phyloP scores from a whole-genome alignment of 2,329 filamentous ascomycete genomes.

The Pestalotiopsis sp. region DNA sequence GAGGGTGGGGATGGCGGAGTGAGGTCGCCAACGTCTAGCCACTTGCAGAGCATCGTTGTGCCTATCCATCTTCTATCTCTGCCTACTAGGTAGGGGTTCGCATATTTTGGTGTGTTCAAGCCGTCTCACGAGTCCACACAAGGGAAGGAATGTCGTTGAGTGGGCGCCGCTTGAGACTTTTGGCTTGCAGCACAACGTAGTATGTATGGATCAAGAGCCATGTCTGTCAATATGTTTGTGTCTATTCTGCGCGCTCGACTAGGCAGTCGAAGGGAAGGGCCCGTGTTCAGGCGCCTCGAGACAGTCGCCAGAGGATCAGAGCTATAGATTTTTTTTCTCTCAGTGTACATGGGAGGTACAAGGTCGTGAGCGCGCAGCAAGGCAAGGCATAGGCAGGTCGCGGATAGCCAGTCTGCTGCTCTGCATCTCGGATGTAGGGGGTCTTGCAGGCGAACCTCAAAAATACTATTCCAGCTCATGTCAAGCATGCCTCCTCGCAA shows the following conservation, averaged over 20 bases:
- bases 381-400: not conserved
- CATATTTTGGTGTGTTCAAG: not conserved
- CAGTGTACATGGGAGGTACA: not conserved
- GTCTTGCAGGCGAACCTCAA: not conserved
- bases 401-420: not conserved
- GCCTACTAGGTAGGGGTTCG: not conserved
- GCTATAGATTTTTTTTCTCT: not conserved
- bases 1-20: slow-evolving; percentile 49
- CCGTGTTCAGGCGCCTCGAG: not conserved
- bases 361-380: not conserved
- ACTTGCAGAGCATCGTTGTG: not conserved
- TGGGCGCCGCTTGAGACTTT: not conserved
- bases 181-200: not conserved
- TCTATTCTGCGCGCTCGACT: not conserved
- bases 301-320: not conserved
- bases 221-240: not conserved
- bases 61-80: not conserved
- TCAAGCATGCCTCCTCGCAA: not conserved
- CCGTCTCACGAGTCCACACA: not conserved
- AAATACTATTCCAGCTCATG: not conserved
- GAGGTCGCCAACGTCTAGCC: slow-evolving; percentile 44
- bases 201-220: not conserved
- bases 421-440: not conserved
- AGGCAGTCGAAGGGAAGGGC: not conserved
- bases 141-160: not conserved